A percentile compares a stretch with the other conserved stretches of the same genome.
phyloP scores from a whole-genome alignment of 2,329 filamentous ascomycete genomes.

The Epichloe bromicola region DNA sequence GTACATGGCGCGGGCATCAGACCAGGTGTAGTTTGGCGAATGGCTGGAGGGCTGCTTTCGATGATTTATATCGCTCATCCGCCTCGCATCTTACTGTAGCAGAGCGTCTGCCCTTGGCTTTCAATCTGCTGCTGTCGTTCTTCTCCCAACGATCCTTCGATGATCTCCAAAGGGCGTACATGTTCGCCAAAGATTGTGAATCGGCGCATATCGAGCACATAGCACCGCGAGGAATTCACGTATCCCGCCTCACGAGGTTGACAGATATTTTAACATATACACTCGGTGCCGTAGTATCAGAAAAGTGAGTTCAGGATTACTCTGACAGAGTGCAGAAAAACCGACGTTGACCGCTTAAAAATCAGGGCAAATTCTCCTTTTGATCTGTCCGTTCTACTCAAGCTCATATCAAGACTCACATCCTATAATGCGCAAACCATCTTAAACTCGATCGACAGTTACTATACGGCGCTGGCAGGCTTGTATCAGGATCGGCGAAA shows the following conservation, averaged over 20 bases:
- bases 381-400: constrained; percentile 18
- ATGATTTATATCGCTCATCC: constrained; percentile 37
- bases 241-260: constrained; percentile 22
- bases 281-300: constrained; percentile 14
- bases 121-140: constrained; percentile 36
- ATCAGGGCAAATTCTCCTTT: not conserved
- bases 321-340: not conserved
- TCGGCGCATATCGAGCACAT: constrained; percentile 23
- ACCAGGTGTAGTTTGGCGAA: constrained; percentile 45
- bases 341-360: not conserved
- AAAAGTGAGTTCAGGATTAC: constrained; percentile 12
- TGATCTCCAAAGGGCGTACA: constrained; percentile 35
- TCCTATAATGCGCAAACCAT: constrained; percentile 12
- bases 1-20: constrained; percentile 67
- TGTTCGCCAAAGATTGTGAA: constrained; percentile 31
- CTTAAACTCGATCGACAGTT: constrained; percentile 16
- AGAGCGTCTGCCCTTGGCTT: constrained; percentile 26
- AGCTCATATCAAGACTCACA: constrained; percentile 20
- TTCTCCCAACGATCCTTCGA: constrained; percentile 30
- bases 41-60: constrained; percentile 47
- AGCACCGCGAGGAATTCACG: constrained; percentile 16
- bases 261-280: constrained; percentile 22
- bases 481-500: constrained; percentile 18
- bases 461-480: constrained; percentile 27
- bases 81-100: constrained; percentile 17